Evolutionary conservation across 768 basidiomycete species (phyloP).

Genomic region (Coprinopsis sp.): DNA sequence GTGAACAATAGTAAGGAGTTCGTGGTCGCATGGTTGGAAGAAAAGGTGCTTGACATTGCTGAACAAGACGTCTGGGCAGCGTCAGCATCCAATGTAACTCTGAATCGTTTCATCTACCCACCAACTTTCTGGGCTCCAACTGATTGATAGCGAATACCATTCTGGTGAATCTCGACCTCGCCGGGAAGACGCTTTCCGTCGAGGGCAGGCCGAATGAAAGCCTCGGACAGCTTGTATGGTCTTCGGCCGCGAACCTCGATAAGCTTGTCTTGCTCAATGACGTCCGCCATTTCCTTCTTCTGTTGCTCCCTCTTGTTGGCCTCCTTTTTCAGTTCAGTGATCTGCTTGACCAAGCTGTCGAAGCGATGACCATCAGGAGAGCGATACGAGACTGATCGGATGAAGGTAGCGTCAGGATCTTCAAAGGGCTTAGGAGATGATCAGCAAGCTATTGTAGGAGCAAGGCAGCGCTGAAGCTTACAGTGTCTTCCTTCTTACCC

Average conservation of each 20-base stretch:
- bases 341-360: constrained; percentile 83
- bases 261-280: constrained; percentile 89
- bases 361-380: constrained; percentile 88
- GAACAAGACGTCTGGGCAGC: constrained; percentile 76
- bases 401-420: constrained; percentile 92
- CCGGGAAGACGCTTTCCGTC: constrained; percentile 95
- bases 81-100: background rate
- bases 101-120: constrained; percentile 29
- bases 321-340: constrained; percentile 93
- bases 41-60: constrained; percentile 97
- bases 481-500: constrained; percentile 98
- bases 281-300: constrained; percentile 97
- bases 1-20: constrained; percentile 91
- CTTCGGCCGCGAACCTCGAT: constrained; percentile 85
- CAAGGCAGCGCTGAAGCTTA: constrained; percentile 26
- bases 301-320: constrained; percentile 97
- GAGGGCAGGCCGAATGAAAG: constrained; percentile 88
- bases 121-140: constrained; percentile 89
- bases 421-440: constrained; percentile 72
- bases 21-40: constrained; percentile 98
- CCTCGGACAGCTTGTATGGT: constrained; percentile 83
- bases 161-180: constrained; percentile 98
- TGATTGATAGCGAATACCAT: constrained; percentile 90
- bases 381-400: constrained; percentile 92
- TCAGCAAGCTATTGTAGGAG: background rate